These are phyloP conservation scores for Herpetomonas tarakana DNA, from an alignment of 208 protist species.

Conservation along the genomic window DNA sequence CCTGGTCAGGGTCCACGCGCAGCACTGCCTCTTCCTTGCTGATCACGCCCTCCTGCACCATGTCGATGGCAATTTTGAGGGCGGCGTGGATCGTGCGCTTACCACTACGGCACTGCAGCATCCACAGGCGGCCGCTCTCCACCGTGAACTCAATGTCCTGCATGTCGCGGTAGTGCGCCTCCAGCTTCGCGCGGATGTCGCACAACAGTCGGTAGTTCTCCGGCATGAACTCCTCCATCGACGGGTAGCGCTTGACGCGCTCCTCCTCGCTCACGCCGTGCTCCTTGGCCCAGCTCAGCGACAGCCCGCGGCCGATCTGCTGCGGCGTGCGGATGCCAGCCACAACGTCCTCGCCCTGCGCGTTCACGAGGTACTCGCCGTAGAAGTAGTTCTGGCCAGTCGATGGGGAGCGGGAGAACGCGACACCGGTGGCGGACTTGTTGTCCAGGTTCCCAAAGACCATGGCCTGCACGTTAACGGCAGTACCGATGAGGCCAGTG, in stretches of 20 bases:
- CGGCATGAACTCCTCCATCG: conserved; percentile 87
- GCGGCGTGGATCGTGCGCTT: conserved; percentile 93
- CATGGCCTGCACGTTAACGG: conserved; percentile 95
- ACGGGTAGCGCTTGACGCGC: conserved; percentile 52
- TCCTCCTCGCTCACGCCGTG: conserved; percentile 69
- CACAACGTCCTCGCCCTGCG: conserved; percentile 96
- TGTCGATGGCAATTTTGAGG: conserved; percentile 88
- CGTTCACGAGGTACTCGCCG: conserved; percentile 95
- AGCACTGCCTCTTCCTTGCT: conserved; percentile 81
- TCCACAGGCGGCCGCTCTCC: conserved; percentile 91
- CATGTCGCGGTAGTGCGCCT: conserved; percentile 94
- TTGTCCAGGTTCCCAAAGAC: conserved; percentile 95
- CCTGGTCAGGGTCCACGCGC: conserved; percentile 74
- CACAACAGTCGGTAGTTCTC: conserved; percentile 85
- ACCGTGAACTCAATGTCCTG: conserved; percentile 98
- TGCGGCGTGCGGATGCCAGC: conserved; percentile 94
- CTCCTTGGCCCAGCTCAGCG: conserved; percentile 66
- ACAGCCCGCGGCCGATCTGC: conserved; percentile 65
- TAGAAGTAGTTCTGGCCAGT: conserved; percentile 93
- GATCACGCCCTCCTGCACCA: conserved; percentile 92
- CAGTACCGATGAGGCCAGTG: conserved; percentile 88
- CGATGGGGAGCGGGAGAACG: conserved; percentile 93
- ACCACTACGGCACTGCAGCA: conserved; percentile 93
- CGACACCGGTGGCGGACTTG: conserved; percentile 92
- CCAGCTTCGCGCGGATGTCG: conserved; percentile 73